These are phyloP conservation scores for Candida suzukii DNA, from an alignment of 805 yeast species.

Conservation along the genomic window DNA sequence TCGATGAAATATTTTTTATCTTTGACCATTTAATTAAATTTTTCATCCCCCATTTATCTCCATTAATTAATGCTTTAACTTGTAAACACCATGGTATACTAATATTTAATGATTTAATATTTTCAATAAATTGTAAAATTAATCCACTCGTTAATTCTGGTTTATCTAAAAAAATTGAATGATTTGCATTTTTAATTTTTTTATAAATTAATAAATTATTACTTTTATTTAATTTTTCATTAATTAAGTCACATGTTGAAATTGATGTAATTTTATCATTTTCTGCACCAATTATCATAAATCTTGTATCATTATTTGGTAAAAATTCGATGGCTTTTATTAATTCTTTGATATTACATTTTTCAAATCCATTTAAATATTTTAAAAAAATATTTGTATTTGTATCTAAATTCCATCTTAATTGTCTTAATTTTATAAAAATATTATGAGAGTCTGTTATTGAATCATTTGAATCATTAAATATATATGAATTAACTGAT, in stretches of 20 bases:
- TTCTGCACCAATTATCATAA: conserved; percentile 52
- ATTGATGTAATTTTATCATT: conserved; percentile 50
- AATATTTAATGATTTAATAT: conserved; percentile 42
- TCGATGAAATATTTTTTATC: conserved; percentile 42
- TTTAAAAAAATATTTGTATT: conserved; percentile 45
- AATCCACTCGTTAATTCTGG: conserved; percentile 61
- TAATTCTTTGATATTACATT: conserved; percentile 38
- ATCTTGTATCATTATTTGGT: conserved; percentile 28
- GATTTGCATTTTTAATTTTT: conserved; percentile 49
- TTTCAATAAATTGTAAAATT: conserved; percentile 49
- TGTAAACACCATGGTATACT: conserved; percentile 68
- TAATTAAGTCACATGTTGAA: conserved; percentile 24
- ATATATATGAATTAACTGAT: conserved; percentile 54
- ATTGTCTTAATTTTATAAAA: conserved; percentile 45
- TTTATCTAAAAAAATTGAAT: conserved; percentile 53
- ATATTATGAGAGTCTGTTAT: conserved; percentile 19
- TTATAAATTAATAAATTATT: conserved; percentile 26
- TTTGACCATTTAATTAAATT: conserved; percentile 68
- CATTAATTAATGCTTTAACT: conserved; percentile 53
- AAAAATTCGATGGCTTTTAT: conserved; percentile 29
- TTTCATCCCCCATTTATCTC: conserved; percentile 75
- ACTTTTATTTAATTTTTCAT: conserved; percentile 15
- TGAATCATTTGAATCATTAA: conserved; percentile 7
- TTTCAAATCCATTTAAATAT: conserved; percentile 44
- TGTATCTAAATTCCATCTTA: conserved; percentile 66